These are phyloP conservation scores for Pharus latifolius DNA, from an alignment of 176 grass and related monocot species.

Conservation along the genomic window DNA sequence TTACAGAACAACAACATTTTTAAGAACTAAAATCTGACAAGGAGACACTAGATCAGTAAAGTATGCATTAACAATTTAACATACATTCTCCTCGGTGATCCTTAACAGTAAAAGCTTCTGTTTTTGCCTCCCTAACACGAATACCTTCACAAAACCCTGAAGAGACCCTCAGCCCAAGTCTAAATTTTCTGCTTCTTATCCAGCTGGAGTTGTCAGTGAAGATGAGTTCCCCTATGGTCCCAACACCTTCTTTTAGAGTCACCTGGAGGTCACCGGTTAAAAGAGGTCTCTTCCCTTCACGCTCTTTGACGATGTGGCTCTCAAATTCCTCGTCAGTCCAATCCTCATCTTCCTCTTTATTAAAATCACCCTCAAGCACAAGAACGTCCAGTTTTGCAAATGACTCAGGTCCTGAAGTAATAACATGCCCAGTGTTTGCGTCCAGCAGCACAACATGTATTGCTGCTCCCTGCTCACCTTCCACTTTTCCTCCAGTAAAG, in stretches of 20 bases:
- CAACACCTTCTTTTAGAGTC: conserved; percentile 82
- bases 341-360: conserved; percentile 73
- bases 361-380: conserved; percentile 80
- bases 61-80: conserved; percentile 10
- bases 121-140: conserved; percentile 72
- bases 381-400: conserved; percentile 71
- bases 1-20: neutral
- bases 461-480: conserved; percentile 78
- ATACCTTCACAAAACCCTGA: conserved; percentile 60
- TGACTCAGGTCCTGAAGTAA: conserved; percentile 51
- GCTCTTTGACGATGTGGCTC: conserved; percentile 60
- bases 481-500: conserved; percentile 87
- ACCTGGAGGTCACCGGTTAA: conserved; percentile 71
- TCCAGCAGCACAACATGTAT: conserved; percentile 84
- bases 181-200: conserved; percentile 88
- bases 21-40: conserved; percentile 15
- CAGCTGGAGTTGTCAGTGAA: conserved; percentile 92
- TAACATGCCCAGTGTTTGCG: conserved; percentile 37
- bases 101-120: conserved; percentile 88
- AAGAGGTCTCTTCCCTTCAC: conserved; percentile 86
- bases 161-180: conserved; percentile 61
- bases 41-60: neutral
- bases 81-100: conserved; percentile 90
- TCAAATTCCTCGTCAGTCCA: conserved; percentile 89
- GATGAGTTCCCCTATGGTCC: conserved; percentile 75